Evolutionary conservation across 192 early-diverging fungal species (phyloP).

Genomic region (Gonapodya sp.): DNA sequence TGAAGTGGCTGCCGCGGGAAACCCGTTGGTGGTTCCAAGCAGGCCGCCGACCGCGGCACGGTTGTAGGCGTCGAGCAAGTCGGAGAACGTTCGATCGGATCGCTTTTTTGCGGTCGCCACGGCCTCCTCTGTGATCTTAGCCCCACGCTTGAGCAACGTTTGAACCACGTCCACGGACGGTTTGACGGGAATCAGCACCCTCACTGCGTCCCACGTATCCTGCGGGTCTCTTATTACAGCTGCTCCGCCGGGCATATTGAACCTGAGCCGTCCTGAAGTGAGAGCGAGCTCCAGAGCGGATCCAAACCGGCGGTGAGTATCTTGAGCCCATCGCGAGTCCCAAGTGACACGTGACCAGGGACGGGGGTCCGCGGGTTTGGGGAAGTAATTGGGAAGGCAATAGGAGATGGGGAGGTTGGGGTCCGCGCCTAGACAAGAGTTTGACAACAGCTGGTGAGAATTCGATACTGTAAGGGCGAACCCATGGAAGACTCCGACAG

Average conservation of each 20-base stretch:
- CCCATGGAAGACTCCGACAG: too few species aligned
- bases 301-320: background rate
- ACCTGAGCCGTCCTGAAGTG: background rate
- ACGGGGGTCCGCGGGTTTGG: background rate
- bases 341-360: background rate
- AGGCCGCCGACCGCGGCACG: background rate
- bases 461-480: too few species aligned
- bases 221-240: background rate
- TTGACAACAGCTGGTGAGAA: too few species aligned
- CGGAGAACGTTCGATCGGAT: background rate
- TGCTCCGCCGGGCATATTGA: background rate
- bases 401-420: background rate
- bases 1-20: background rate
- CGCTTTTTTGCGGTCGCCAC: background rate
- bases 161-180: background rate
- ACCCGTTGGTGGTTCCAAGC: background rate
- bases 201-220: background rate
- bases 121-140: background rate
- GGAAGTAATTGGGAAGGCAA: background rate
- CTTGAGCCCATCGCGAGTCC: background rate
- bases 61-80: background rate
- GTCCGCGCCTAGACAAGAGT: background rate
- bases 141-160: background rate
- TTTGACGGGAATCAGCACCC: background rate
- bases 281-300: background rate